A percentile compares a stretch with the other conserved stretches of the same genome.
Evolutionary conservation across 148 eudicot genomes (phyloP).

Genomic region (Rhododendron ferrugineum): DNA sequence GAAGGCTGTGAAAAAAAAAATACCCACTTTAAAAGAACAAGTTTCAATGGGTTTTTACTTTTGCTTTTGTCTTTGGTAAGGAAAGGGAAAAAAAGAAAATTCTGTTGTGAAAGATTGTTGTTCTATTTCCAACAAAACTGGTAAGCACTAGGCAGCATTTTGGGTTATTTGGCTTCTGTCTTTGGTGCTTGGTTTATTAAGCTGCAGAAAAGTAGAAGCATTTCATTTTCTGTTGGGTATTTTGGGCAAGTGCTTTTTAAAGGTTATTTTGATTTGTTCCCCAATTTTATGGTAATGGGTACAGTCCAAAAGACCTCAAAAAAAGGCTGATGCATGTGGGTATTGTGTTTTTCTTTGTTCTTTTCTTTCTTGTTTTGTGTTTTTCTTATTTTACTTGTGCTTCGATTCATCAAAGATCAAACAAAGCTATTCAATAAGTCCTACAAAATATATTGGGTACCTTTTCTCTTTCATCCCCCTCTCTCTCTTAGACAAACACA

Average conservation of each 20-base stretch:
- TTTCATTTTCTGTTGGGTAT: constrained; percentile 14
- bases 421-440: neutral
- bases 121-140: constrained; percentile 17
- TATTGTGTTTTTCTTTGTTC: neutral
- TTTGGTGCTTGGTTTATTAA: constrained; percentile 8
- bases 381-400: neutral
- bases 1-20: neutral
- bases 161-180: constrained; percentile 3
- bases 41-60: constrained; percentile 13
- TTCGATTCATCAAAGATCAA: constrained; percentile 3
- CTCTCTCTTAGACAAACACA: neutral
- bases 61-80: constrained; percentile 17
- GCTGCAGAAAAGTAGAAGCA: constrained; percentile 17
- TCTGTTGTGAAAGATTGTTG: constrained; percentile 10
- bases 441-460: neutral
- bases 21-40: neutral
- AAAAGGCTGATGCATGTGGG: neutral
- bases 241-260: constrained; percentile 18
- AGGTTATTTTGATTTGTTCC: neutral
- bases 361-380: neutral
- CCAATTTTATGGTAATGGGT: neutral
- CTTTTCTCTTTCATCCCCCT: neutral
- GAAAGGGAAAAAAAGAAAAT: constrained; percentile 3
- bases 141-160: constrained; percentile 18
- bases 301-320: neutral